A percentile compares a stretch with the other conserved stretches of the same genome.
phyloP scores from a whole-genome alignment of 805 yeast genomes.

The Blastobotrys americana region DNA sequence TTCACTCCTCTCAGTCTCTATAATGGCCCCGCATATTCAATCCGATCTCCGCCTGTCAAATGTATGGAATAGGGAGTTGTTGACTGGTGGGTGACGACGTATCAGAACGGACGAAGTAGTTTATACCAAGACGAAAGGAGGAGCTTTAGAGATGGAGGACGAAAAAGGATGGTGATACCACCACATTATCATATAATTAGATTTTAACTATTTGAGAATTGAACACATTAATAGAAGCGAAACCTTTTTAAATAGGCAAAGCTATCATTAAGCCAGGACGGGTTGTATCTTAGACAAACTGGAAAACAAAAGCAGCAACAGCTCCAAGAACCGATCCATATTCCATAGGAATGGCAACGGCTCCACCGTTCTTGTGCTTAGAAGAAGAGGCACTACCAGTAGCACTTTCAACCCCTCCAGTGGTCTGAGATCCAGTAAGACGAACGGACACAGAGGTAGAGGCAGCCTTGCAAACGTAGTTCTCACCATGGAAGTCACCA shows the following conservation, averaged over 20 bases:
- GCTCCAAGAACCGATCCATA: slow-evolving; percentile 18
- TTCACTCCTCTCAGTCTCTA: too few species aligned
- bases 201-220: not conserved
- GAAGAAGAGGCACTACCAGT: slow-evolving; percentile 13
- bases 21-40: too few species aligned
- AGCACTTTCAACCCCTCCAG: slow-evolving; percentile 8
- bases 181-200: not conserved
- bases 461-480: slow-evolving; percentile 43
- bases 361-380: slow-evolving; percentile 16
- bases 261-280: too few species aligned
- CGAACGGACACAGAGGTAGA: slow-evolving; percentile 22
- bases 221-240: not conserved
- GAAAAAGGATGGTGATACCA: not conserved
- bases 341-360: slow-evolving; percentile 11
- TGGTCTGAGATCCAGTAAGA: slow-evolving; percentile 8
- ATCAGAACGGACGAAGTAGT: not conserved
- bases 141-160: not conserved
- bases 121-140: not conserved
- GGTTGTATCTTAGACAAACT: slow-evolving; percentile 17
- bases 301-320: slow-evolving; percentile 19
- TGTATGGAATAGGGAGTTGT: too few species aligned
- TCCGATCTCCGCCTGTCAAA: too few species aligned
- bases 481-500: slow-evolving; percentile 88
- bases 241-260: too few species aligned
- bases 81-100: slow-evolving; percentile 14